phyloP scores from a whole-genome alignment of 306 rosid genomes.

The Quercus ilex region DNA sequence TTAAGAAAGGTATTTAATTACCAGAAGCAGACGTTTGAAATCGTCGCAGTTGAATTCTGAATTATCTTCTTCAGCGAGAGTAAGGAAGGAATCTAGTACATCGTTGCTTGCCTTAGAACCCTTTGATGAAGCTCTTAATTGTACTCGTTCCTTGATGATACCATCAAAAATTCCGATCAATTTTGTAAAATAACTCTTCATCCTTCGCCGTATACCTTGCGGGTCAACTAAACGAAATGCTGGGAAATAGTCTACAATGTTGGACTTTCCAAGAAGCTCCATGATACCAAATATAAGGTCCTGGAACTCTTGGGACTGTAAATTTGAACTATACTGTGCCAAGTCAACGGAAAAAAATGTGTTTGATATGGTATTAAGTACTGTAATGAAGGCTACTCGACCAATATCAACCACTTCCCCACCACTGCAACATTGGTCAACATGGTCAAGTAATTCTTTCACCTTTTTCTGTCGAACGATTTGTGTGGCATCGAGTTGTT shows the following conservation, averaged over 20 bases:
- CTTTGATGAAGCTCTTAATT: background rate
- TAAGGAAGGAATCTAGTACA: constrained; percentile 13
- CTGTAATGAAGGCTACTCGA: constrained; percentile 9
- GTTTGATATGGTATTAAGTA: constrained; percentile 23
- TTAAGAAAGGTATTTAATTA: background rate
- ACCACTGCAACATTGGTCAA: background rate
- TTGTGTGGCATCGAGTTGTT: constrained; percentile 13
- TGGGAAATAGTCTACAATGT: constrained; percentile 21
- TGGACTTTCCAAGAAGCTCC: constrained; percentile 6
- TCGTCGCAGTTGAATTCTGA: background rate
- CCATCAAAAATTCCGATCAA: constrained; percentile 6
- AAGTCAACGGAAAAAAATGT: constrained; percentile 22
- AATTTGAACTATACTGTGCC: background rate
- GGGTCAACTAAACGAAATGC: constrained; percentile 24
- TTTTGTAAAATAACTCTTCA: constrained; percentile 1
- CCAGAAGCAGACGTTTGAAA: background rate
- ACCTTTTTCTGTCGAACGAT: background rate
- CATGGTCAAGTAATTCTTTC: background rate
- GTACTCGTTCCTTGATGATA: constrained; percentile 6
- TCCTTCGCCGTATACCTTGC: constrained; percentile 8
- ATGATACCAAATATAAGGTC: background rate
- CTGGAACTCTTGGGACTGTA: constrained; percentile 4
- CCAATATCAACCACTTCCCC: constrained; percentile 21
- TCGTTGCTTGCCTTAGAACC: background rate
- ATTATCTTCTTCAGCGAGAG: background rate